phyloP scores from a whole-genome alignment of 1,139 yeast species.

The Debaryomyces nepalensis region DNA sequence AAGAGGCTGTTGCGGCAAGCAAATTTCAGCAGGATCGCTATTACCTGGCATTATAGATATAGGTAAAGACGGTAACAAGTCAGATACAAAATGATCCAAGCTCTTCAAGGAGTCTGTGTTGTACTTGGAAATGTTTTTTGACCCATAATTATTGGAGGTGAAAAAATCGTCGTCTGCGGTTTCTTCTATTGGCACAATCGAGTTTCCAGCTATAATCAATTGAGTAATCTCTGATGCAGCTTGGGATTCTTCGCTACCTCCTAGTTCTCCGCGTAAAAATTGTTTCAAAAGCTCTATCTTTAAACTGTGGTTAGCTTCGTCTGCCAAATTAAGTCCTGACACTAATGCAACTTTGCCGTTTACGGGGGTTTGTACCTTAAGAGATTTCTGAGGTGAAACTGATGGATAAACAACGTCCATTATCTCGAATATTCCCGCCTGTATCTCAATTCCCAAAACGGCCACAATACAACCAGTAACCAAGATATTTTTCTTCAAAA shows the following conservation, averaged over 20 bases:
- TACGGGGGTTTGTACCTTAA: conserved; percentile 15
- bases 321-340: conserved; percentile 71
- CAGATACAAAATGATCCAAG: conserved; percentile 63
- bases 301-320: conserved; percentile 44
- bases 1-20: conserved; percentile 89
- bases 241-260: conserved; percentile 33
- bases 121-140: conserved; percentile 55
- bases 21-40: conserved; percentile 78
- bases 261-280: conserved; percentile 72
- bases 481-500: conserved; percentile 51
- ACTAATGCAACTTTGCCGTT: conserved; percentile 57
- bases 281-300: conserved; percentile 69
- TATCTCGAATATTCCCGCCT: conserved; percentile 83
- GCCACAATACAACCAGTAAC: conserved; percentile 92
- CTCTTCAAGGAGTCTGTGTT: conserved; percentile 43
- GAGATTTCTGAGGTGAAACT: conserved; percentile 58
- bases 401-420: conserved; percentile 79
- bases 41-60: conserved; percentile 85
- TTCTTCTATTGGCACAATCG: conserved; percentile 47
- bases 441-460: conserved; percentile 81
- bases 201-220: conserved; percentile 77
- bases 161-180: conserved; percentile 34
- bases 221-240: conserved; percentile 47
- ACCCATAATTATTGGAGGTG: conserved; percentile 53
- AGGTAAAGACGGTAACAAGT: conserved; percentile 63